Conservation (phyloP, 257 asterid species). For the Solanum appendiculatum region DNA sequence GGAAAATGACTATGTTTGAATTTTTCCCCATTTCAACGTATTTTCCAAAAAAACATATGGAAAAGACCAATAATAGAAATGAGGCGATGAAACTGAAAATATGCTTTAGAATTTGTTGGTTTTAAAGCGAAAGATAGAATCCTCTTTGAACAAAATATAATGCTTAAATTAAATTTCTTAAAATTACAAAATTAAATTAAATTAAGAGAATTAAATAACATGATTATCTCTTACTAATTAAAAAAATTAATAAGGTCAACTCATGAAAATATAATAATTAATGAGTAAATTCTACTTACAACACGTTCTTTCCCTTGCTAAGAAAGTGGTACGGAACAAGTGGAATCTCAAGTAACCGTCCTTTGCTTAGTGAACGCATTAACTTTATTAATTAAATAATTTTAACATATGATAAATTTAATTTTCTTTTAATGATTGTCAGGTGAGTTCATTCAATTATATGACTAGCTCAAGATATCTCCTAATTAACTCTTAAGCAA, state of each 20-base stretch:
- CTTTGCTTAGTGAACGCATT: neutral
- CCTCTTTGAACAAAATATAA: neutral
- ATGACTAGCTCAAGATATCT: neutral
- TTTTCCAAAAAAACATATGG: too few relatives aligned
- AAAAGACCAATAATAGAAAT: neutral
- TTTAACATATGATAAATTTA: neutral
- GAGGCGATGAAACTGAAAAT: neutral
- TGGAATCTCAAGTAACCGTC: neutral
- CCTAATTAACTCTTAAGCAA: neutral
- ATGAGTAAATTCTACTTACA: neutral
- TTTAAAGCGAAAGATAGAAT: too few relatives aligned
- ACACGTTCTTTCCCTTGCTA: neutral
- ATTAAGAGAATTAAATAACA: neutral
- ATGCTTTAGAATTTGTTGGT: neutral
- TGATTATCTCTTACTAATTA: neutral
- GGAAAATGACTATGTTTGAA: neutral
- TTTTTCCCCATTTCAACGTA: neutral
- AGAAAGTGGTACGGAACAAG: constrained; percentile 5
- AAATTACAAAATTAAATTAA: neutral
- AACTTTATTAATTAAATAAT: neutral
- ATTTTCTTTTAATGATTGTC: neutral
- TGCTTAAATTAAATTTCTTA: neutral
- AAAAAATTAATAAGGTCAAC: neutral
- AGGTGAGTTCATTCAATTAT: neutral
- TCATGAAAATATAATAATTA: neutral